phyloP scores from a whole-genome alignment of 2,329 filamentous ascomycete species.

The Leptographium procerum region DNA sequence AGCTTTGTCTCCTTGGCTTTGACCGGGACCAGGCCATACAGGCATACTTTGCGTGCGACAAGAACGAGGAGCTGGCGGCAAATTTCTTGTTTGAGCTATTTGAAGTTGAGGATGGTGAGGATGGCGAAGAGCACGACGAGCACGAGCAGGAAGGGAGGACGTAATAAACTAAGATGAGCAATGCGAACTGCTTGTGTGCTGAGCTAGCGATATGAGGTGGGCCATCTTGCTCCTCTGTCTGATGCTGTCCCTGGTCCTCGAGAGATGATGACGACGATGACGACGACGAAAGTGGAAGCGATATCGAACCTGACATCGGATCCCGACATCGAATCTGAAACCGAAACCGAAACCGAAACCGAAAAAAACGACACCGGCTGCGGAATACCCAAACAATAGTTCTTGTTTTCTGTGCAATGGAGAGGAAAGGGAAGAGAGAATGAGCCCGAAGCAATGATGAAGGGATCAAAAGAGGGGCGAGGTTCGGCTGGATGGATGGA shows the following conservation, averaged over 20 bases:
- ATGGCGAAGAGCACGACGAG: conserved; percentile 85
- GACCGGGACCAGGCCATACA: conserved; percentile 89
- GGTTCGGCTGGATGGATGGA: not conserved
- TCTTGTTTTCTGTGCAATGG: not conserved
- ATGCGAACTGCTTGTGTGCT: not conserved
- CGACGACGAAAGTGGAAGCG: not conserved
- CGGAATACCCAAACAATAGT: not conserved
- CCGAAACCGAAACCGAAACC: not conserved
- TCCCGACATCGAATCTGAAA: not conserved
- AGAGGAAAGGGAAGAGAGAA: not conserved
- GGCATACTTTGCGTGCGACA: conserved; percentile 98
- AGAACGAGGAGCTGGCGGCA: conserved; percentile 96
- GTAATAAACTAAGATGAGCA: too few species aligned
- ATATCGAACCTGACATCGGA: too few species aligned
- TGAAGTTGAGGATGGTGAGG: too few species aligned
- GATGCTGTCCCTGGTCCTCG: not conserved
- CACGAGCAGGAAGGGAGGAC: conserved; percentile 29
- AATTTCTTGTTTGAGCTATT: conserved; percentile 98
- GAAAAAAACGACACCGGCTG: not conserved
- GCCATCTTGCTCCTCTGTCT: not conserved
- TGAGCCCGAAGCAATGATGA: not conserved
- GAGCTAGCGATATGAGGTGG: not conserved
- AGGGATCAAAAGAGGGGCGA: not conserved
- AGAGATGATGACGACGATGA: too few species aligned
- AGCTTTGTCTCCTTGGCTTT: conserved; percentile 90